Conservation (phyloP, 78 protist genomes). For the Dictyostelium intermedium region DNA sequence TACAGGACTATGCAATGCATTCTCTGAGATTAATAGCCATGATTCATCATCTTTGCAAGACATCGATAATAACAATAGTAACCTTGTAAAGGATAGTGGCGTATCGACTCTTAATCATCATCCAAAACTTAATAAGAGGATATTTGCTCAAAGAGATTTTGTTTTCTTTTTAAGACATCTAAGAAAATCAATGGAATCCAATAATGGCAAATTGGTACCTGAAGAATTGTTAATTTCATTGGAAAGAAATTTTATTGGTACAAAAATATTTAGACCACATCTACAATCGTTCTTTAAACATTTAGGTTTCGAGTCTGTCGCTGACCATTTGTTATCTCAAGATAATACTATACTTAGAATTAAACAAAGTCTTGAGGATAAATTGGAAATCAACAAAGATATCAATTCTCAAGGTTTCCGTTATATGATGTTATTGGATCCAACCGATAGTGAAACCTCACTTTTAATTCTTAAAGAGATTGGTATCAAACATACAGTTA, state of each 20-base stretch:
- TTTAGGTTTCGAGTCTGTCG: background rate
- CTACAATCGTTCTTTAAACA: background rate
- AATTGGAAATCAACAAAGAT: background rate
- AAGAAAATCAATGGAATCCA: background rate
- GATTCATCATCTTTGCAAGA: background rate
- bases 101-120: background rate
- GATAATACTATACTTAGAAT: conserved; percentile 29
- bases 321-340: background rate
- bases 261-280: background rate
- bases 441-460: conserved; percentile 64
- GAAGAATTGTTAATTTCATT: background rate
- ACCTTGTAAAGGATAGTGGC: background rate
- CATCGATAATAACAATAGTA: background rate
- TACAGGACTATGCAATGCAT: conserved; percentile 8
- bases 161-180: conserved; percentile 54
- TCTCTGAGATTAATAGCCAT: background rate
- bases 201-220: background rate
- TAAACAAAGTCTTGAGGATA: background rate
- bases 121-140: background rate
- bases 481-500: conserved; percentile 2
- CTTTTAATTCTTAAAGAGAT: conserved; percentile 38
- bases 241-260: conserved; percentile 69
- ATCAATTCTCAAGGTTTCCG: conserved; percentile 20
- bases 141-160: conserved; percentile 73
- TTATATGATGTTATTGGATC: conserved; percentile 58